phyloP scores from a whole-genome alignment of 2,329 filamentous ascomycete species.

The Ceratocystis papillata region DNA sequence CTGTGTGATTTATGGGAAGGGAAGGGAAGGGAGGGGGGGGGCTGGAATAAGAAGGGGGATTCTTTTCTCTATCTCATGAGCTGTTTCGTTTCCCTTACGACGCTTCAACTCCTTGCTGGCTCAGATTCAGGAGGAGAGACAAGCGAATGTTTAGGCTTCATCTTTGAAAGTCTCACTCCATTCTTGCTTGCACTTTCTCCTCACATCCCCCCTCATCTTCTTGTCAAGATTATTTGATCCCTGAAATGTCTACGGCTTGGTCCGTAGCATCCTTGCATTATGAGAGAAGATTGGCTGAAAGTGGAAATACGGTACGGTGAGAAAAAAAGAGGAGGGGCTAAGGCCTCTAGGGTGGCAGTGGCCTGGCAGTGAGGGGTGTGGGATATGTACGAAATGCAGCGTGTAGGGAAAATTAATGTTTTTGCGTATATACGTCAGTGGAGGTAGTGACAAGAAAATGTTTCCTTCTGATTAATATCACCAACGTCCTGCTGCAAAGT shows the following conservation, averaged over 20 bases:
- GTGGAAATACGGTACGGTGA: constrained; percentile 7
- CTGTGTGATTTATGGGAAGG: not conserved
- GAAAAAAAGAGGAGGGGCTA: not conserved
- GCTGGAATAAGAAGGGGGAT: not conserved
- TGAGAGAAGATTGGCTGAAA: constrained; percentile 12
- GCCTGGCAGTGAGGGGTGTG: not conserved
- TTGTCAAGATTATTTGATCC: constrained; percentile 10
- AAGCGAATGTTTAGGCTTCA: constrained; percentile 4
- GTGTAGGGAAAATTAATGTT: not conserved
- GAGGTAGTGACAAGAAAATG: not conserved
- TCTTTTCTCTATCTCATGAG: not conserved
- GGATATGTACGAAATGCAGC: not conserved
- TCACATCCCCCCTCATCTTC: not conserved
- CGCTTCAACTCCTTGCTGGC: not conserved
- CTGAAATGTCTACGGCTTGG: constrained; percentile 10
- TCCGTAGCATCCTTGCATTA: constrained; percentile 7
- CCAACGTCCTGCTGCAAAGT: too few relatives aligned
- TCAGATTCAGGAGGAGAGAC: constrained; percentile 1
- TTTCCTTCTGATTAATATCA: not conserved
- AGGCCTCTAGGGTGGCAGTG: not conserved
- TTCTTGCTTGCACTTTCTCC: not conserved
- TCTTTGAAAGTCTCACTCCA: not conserved
- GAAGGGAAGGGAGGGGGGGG: not conserved
- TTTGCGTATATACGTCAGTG: not conserved
- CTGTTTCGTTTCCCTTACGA: not conserved